Percentiles rank a stretch among this genome's conserved stretches.
Evolutionary conservation across 2,329 filamentous ascomycete genomes (phyloP).

Genomic region (Aciculosporium take): DNA sequence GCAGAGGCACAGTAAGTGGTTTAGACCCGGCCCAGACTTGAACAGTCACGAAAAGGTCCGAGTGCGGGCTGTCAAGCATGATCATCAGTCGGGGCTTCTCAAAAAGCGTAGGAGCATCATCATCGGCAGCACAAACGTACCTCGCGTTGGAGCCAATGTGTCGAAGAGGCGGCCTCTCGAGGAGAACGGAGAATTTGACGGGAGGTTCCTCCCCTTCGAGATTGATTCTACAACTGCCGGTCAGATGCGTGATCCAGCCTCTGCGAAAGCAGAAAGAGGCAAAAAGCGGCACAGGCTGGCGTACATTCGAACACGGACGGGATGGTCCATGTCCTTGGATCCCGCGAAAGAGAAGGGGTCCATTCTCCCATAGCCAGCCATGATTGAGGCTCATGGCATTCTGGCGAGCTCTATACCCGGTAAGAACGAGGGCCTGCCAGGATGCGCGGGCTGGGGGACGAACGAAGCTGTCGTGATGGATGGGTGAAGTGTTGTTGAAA

Average conservation of each 20-base stretch:
- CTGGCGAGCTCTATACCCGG: not conserved
- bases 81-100: conserved; percentile 12
- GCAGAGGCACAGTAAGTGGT: conserved; percentile 76
- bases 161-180: conserved; percentile 65
- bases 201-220: conserved; percentile 30
- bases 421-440: not conserved
- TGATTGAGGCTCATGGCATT: conserved; percentile 18
- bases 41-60: conserved; percentile 82
- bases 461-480: too few species aligned
- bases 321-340: conserved; percentile 68
- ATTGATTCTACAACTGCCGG: conserved; percentile 25
- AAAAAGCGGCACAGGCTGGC: conserved; percentile 9
- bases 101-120: not conserved
- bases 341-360: conserved; percentile 93
- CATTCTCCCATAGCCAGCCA: conserved; percentile 43
- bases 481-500: not conserved
- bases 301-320: conserved; percentile 53
- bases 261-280: not conserved
- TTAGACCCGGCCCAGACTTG: conserved; percentile 96
- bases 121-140: conserved; percentile 23
- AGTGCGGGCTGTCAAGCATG: conserved; percentile 53
- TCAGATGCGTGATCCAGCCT: conserved; percentile 10
- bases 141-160: conserved; percentile 78
- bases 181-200: conserved; percentile 48
- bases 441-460: not conserved